Base-by-base conservation (phyloP, 768 basidiomycete species). In the Agrocybe chaxingu region DNA sequence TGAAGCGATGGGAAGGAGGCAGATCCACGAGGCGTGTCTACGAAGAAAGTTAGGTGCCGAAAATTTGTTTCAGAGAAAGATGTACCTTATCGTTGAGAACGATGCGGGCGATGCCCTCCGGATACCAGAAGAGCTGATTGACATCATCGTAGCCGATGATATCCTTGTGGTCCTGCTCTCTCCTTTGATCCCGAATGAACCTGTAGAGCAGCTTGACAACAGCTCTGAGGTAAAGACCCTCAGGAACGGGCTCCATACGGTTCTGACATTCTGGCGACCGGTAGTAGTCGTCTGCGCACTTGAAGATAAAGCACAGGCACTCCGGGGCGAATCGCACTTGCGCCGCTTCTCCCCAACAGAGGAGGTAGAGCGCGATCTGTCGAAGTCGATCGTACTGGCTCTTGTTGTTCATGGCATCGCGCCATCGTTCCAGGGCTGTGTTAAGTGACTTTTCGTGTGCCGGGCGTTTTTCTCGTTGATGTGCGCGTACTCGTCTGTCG, bases 71-170 rank as follows among this genome's bases (percentile, higher is more conserved):
- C 32, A 33, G 48, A 45, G 18, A 46, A 19, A 34, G 7, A 31
- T 11, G n/a, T 57, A 92, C 92, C 81, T 92, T 96, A 76, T 98
- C 92, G 12, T 72, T 79, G 37, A 98, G 77, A 2, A 85, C 81
- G 61, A 99, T 98, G 30, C 92, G 76, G 8, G 94, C 90, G 61
- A 99, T 94, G 31, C 97, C 97, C 57, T 99, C 97, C 2, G 96
- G 97, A 67, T 98, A 99, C 97, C 96, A 99, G 70, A 99, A 99
- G 42, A 99, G 72, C 66, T 99, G 96, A 66, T 99, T 99, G 55
- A 98, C 88, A 70, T 99, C 97, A 67, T 99, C 97, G 62, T 99
- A 99, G 3, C 97, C 97, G 62, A 99, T 96, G 61, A 98, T 94
- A 54, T 84, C 78, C 43, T 92, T 85, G 24, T 24, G 24, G 24